Base-by-base conservation (phyloP, 1,284 basidiomycete species). In the Somion occarium region DNA sequence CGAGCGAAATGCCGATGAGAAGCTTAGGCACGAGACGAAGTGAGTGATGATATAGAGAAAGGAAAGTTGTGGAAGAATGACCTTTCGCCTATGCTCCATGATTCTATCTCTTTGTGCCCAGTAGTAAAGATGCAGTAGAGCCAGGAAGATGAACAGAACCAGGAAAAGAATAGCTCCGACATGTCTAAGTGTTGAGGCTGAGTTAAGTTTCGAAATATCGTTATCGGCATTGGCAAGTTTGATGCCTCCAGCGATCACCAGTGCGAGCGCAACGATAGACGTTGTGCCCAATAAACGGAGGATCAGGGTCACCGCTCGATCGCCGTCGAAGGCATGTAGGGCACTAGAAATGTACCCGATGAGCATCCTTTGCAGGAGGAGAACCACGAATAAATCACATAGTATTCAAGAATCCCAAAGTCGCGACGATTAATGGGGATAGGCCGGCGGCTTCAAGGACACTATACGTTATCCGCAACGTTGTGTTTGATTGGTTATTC, bases 341-440 rank as follows among this genome's bases (percentile, higher is more conserved):
- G 44, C 61, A 56, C 52, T 69, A 65, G 11, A 71, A 65, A 23
- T 64, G 61, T 57, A 66, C 27, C 15, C 7, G 15, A 34, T 34
- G 30, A 34, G 30, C 15, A 34, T 34, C 7, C 7, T 34, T 7
- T 34, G 15, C 15, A 34, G 30, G 30, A 7, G 15, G 15, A 34
- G 30, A 34, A 7, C 7, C 30, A 34, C 7, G 25, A 7, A 25
- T 30, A 19, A 73, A 82, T 57, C 69, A 85, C 84, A 78, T 74
- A 55, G 79, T 76, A 48, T 77, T 75, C 46, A 85, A 59, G 58
- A 86, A 78, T 3, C 83, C 82, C 24, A 85, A 60, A 0, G 80
- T 75, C 2, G 80, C 73, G 26, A 82, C 59, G 45, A 85, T 61
- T 15, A 87, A 64, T 0, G 77, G 69, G 0, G 75, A 75, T 4